Evolutionary conservation across 1,284 basidiomycete species (phyloP), one percentile per base, ranked within the genome.

Genomic region (Naganishia sp.): DNA sequence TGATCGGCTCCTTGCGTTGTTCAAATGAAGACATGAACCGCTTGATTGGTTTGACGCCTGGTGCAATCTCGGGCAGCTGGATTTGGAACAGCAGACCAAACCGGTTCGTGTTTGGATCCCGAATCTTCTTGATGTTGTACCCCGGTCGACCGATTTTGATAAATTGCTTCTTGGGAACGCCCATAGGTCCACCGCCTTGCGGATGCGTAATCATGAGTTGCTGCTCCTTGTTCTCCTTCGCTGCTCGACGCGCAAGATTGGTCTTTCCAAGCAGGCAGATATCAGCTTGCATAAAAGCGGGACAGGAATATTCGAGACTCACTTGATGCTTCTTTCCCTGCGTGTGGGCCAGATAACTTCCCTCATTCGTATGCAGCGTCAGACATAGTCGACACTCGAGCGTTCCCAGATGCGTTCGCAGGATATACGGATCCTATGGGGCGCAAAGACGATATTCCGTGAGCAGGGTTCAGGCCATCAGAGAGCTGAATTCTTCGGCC

Each of bases 1-100:
- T 96, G 1, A 94, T 93, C 23, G 89, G 87, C 79, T 99, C 96
- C 72, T 90, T 84, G 76, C 92, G 92, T 82, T 99, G 96, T 81
- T 99, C 96, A 86, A 94, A 99, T 67, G 92, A 90, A 74, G 90
- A 92, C 96, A 99, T 99, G 81, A 98, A 96, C 60, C 96, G 85
- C 71, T 94, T 84, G 68, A 93, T 83, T 41, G 96, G 96, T 52
- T 87, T 81, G 53, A 96, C 90, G 23, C 84, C 92, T 3, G 86
- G 81, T 78, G 94, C 96, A 73, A 96, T 92, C 82, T 98, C 92
- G 2, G 95, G 96, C 52, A 98, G 84, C 77, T 94, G 92, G 1
- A 99, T 88, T 74, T 98, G 94, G 65, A 99, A 96, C 84, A 98
- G 88, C 84, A 99, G 88, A 5, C 96, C 96, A 51, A 84, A 73